phyloP scores from a whole-genome alignment of 257 asterid species.

The Parsonsia alboflavescens region DNA sequence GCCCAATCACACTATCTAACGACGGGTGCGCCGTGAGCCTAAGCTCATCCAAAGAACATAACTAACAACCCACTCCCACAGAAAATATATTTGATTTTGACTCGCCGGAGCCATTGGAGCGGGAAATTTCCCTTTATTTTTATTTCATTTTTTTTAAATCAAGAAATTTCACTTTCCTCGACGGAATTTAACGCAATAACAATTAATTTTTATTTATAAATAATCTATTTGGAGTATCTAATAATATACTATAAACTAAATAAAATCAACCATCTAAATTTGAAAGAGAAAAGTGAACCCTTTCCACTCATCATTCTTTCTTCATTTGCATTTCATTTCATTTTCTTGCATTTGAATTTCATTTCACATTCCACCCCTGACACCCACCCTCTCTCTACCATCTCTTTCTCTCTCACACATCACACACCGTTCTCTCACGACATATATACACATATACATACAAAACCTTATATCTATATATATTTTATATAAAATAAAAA shows the following conservation, averaged over 20 bases:
- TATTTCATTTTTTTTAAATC: background rate
- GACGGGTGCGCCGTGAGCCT: too few relatives aligned
- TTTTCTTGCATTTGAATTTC: constrained; percentile 35
- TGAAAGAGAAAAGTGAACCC: background rate
- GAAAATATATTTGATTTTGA: background rate
- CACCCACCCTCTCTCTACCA: constrained; percentile 15
- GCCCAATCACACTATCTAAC: background rate
- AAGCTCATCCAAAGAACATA: background rate
- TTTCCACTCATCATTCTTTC: constrained; percentile 20
- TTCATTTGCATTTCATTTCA: constrained; percentile 20
- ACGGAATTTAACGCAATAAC: background rate
- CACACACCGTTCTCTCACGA: background rate
- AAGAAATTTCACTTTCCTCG: constrained; percentile 12
- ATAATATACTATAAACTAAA: too few relatives aligned
- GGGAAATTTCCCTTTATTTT: too few relatives aligned
- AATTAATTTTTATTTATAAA: too few relatives aligned
- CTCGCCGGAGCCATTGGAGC: constrained; percentile 30
- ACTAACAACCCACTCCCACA: background rate
- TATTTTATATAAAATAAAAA: background rate
- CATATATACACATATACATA: background rate
- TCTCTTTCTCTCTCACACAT: constrained; percentile 20
- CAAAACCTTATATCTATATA: constrained; percentile 15
- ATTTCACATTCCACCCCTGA: constrained; percentile 38
- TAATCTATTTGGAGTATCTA: too few relatives aligned
- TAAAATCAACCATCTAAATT: too few relatives aligned